phyloP scores from a whole-genome alignment of 23 red algal genomes.

The Cyanidium caldarium region DNA sequence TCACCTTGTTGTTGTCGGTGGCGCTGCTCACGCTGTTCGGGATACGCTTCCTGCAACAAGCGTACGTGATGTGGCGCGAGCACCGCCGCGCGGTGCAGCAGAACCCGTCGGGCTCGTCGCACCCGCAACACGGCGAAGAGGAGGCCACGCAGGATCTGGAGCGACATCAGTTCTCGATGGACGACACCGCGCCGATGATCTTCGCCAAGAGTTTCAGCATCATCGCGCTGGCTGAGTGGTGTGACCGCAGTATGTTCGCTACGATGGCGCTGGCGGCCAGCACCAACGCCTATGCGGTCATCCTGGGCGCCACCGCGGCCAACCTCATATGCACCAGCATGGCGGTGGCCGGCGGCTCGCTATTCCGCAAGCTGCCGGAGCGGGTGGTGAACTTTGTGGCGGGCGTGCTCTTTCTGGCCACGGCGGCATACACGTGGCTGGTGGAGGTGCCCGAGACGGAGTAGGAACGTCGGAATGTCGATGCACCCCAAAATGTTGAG shows the following conservation, averaged over 20 bases:
- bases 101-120: slow-evolving; percentile 24
- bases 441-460: background rate
- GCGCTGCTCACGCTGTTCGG: slow-evolving; percentile 72
- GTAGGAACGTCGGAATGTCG: background rate
- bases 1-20: slow-evolving; percentile 59
- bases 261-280: slow-evolving; percentile 88
- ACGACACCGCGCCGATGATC: slow-evolving; percentile 11
- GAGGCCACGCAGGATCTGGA: slow-evolving; percentile 13
- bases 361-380: slow-evolving; percentile 64
- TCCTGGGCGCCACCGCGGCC: slow-evolving; percentile 61
- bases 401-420: slow-evolving; percentile 49
- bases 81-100: slow-evolving; percentile 12
- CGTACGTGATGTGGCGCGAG: background rate
- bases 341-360: slow-evolving; percentile 52
- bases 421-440: background rate
- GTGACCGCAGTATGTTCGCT: slow-evolving; percentile 82
- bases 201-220: slow-evolving; percentile 47
- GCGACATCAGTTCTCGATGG: background rate
- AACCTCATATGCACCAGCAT: slow-evolving; percentile 74
- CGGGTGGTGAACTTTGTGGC: slow-evolving; percentile 55
- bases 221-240: slow-evolving; percentile 91
- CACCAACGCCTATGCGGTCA: slow-evolving; percentile 48
- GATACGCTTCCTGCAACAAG: slow-evolving; percentile 59
- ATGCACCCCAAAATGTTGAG: no score
- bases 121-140: slow-evolving; percentile 32